Evolutionary conservation across 345 rosid species (phyloP).

Genomic region (Melastoma malabathricum): DNA sequence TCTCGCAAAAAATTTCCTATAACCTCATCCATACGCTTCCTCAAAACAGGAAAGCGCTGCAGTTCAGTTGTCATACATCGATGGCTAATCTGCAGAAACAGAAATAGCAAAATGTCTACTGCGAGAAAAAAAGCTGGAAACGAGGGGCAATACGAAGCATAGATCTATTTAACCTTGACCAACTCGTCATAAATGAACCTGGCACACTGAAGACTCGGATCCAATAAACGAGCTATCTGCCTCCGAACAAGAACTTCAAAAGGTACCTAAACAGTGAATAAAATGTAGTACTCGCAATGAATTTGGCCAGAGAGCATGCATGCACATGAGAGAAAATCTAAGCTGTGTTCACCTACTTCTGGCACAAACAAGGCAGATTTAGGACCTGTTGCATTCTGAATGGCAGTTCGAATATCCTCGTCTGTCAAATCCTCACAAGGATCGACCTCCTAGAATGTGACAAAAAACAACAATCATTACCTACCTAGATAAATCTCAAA

Average conservation of each 20-base stretch:
- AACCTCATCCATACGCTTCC: slow-evolving; percentile 95
- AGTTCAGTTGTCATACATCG: slow-evolving; percentile 59
- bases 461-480: slow-evolving; percentile 4
- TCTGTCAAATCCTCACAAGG: slow-evolving; percentile 93
- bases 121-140: neutral
- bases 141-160: neutral
- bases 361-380: slow-evolving; percentile 82
- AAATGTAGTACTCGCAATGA: neutral
- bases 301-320: neutral
- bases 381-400: slow-evolving; percentile 96
- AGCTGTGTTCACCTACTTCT: slow-evolving; percentile 38
- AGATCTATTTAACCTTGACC: slow-evolving; percentile 38
- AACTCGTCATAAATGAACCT: slow-evolving; percentile 92
- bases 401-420: slow-evolving; percentile 84
- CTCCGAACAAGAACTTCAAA: slow-evolving; percentile 77
- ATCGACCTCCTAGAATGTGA: slow-evolving; percentile 60
- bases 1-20: slow-evolving; percentile 67
- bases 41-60: slow-evolving; percentile 73
- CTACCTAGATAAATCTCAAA: slow-evolving; percentile 3
- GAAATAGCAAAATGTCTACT: neutral
- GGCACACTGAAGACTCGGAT: slow-evolving; percentile 94
- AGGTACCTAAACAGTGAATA: neutral
- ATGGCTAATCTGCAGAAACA: slow-evolving; percentile 66
- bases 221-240: slow-evolving; percentile 84
- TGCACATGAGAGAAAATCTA: neutral